phyloP scores from a whole-genome alignment of 306 rosid species.

The Astragalus glycyphyllos region DNA sequence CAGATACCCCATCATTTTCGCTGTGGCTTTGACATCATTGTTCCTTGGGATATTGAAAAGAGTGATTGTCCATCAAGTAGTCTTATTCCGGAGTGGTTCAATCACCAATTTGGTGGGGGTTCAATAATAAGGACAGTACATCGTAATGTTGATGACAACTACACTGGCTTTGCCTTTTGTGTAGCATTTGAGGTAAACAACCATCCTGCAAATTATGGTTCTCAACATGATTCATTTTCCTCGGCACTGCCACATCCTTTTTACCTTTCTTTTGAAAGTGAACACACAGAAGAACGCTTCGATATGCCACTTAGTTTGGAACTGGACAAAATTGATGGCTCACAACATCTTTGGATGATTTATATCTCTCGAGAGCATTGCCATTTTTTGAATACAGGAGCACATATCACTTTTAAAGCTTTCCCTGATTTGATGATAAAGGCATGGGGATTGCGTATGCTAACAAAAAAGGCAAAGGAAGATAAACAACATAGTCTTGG shows the following conservation, averaged over 20 bases:
- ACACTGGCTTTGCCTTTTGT: conserved; percentile 38
- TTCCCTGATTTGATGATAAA: not conserved
- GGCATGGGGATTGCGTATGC: not conserved
- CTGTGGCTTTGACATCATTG: conserved; percentile 34
- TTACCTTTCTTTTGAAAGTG: conserved; percentile 30
- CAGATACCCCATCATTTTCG: conserved; percentile 32
- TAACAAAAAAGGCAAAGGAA: no score
- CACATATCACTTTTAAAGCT: conserved; percentile 9
- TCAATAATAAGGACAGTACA: no score
- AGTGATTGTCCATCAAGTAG: no score
- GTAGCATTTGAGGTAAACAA: not conserved
- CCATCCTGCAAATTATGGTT: not conserved
- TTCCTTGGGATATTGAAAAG: not conserved
- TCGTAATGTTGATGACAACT: no score
- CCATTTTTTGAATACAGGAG: conserved; percentile 21
- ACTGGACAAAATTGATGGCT: not conserved
- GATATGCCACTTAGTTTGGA: not conserved
- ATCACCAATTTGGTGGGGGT: not conserved
- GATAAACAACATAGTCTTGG: no score
- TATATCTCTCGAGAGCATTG: conserved; percentile 2
- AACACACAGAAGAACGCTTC: not conserved
- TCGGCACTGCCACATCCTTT: not conserved
- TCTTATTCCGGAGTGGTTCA: not conserved
- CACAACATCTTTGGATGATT: not conserved
- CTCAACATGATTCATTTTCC: not conserved